Evolutionary conservation across 495 filamentous ascomycete genomes (phyloP), one percentile per base, ranked within the genome.

Genomic region (Haplographium delicatum): DNA sequence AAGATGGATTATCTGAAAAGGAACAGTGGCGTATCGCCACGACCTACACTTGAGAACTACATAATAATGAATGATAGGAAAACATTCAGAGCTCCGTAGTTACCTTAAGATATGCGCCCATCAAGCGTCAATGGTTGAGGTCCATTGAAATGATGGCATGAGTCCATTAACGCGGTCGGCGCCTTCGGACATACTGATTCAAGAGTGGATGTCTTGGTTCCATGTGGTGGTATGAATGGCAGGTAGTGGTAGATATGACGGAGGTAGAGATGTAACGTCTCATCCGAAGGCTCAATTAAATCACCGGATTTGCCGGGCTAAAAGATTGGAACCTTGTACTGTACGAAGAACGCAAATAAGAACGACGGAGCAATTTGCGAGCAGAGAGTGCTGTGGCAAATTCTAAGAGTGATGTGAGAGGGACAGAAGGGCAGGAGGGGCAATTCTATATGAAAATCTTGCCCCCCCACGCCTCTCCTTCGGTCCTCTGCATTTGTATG

Each of bases 1-100:
- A 83, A 49, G 76, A 84, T 61, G 67, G 79, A 51, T 76, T 78
- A 59, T 70, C 73, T 70, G 18, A 43, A 19, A 39, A 18, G 24
- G 31, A 20, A 16, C 44, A 2, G 33, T 39, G 33, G 47, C 20
- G 24, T 37, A 23, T 19, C 19, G 42, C 47, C 30, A 43, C 41
- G 19, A 40, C 24, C 20, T 39, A 47, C 23, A 22, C 41, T 30
- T 19, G 19, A 46, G 18, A 27, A 16, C 47, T 56, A 56, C 53
- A 56, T 56, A 8, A 50, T 50, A 19, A 47, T 51, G 27, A 40
- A 56, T 47, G 42, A 47, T 27, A 44, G 7, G 27, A 31, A 37
- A 13, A 4, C 34, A 13, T 24, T n/a, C 44, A 20, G 44, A 20
- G 35, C 30, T 31, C 20, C 24, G 15, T 33, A 50, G 16, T 20